These are phyloP conservation scores for Cladosporium sp. DNA, from an alignment of 2,329 filamentous ascomycete genomes.

Conservation along the genomic window DNA sequence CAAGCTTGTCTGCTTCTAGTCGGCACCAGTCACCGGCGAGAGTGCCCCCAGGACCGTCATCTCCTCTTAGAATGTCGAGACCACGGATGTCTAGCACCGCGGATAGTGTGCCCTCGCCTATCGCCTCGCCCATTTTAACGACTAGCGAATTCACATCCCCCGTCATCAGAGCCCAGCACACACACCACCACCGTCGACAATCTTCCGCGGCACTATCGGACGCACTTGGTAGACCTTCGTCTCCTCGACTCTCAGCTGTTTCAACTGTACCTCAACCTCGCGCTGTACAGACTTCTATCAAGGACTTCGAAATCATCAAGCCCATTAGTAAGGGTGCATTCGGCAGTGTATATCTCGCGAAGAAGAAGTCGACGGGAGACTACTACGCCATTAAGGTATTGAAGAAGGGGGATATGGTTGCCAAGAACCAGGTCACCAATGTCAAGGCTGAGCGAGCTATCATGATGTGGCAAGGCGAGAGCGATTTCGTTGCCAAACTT, in stretches of 20 bases:
- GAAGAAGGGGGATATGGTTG: constrained; percentile 99
- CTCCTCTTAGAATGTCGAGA: constrained; percentile 79
- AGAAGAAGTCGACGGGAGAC: constrained; percentile 97
- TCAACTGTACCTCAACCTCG: constrained; percentile 75
- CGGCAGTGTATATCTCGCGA: constrained; percentile 93
- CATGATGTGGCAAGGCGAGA: constrained; percentile 99
- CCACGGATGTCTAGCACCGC: constrained; percentile 57
- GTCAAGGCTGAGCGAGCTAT: constrained; percentile 98
- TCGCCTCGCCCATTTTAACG: constrained; percentile 81
- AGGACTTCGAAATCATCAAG: constrained; percentile 99
- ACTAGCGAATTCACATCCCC: constrained; percentile 77
- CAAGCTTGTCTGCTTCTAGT: constrained; percentile 60
- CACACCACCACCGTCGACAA: constrained; percentile 74
- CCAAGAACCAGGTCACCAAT: constrained; percentile 98
- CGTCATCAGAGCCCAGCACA: constrained; percentile 48
- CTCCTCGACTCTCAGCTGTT: constrained; percentile 71
- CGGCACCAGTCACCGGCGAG: constrained; percentile 86
- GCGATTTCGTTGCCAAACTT: constrained; percentile 96
- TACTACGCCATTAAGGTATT: constrained; percentile 98
- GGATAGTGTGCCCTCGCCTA: constrained; percentile 71
- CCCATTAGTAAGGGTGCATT: constrained; percentile 98
- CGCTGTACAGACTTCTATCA: constrained; percentile 90
- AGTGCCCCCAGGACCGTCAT: constrained; percentile 59
- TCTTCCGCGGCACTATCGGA: constrained; percentile 81
- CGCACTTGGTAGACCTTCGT: constrained; percentile 60